Evolutionary conservation across 495 filamentous ascomycete genomes (phyloP).

Genomic region (Sordaria brevicollis): DNA sequence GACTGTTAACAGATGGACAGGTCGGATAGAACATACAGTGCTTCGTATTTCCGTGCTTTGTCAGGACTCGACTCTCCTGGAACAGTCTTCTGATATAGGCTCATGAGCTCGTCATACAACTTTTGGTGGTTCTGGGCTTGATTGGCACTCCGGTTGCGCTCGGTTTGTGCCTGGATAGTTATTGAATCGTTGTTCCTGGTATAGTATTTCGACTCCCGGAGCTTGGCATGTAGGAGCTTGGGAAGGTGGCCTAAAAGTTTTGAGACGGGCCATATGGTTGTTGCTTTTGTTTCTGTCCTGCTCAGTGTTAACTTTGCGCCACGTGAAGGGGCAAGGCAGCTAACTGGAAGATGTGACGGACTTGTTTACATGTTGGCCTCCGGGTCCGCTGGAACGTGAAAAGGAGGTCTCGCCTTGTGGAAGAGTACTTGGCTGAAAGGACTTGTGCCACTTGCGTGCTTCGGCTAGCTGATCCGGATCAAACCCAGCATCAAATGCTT

Average conservation of each 20-base stretch:
- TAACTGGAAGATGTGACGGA: constrained; percentile 31
- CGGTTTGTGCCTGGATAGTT: constrained; percentile 32
- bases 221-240: constrained; percentile 48
- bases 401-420: constrained; percentile 62
- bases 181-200: constrained; percentile 49
- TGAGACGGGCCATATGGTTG: constrained; percentile 48
- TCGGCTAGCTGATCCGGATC: constrained; percentile 52
- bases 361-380: constrained; percentile 97
- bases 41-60: constrained; percentile 31
- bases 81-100: constrained; percentile 46
- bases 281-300: constrained; percentile 91
- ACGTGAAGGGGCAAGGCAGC: background rate
- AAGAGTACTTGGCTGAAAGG: constrained; percentile 51
- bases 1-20: background rate
- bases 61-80: constrained; percentile 27
- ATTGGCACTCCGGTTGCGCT: constrained; percentile 37
- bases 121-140: constrained; percentile 34
- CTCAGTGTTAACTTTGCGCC: constrained; percentile 1
- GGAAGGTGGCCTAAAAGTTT: constrained; percentile 56
- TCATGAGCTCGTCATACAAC: constrained; percentile 41
- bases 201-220: constrained; percentile 62
- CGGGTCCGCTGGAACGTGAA: constrained; percentile 82
- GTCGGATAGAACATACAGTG: constrained; percentile 17
- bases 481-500: constrained; percentile 28
- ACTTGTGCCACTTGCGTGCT: constrained; percentile 66